Conservation (phyloP, 2,329 filamentous ascomycete genomes). For the Talaromyces sp. region DNA sequence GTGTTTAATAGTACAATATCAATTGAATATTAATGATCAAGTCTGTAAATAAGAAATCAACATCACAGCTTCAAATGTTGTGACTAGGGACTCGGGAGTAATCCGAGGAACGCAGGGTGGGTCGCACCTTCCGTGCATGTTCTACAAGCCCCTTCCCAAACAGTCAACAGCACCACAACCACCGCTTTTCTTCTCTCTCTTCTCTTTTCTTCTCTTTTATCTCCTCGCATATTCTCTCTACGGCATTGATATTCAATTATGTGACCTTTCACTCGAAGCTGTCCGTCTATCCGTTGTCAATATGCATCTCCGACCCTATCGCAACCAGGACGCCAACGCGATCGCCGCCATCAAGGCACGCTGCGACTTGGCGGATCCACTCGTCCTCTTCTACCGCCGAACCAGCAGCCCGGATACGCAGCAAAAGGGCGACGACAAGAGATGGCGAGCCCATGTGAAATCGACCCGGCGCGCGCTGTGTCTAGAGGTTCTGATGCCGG, state of each 20-base stretch:
- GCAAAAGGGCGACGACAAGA: background rate
- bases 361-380: slow-evolving; percentile 11
- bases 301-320: slow-evolving; percentile 10
- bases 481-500: background rate
- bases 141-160: background rate
- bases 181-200: slow-evolving; percentile 13
- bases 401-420: background rate
- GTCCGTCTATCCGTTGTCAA: background rate
- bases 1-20: background rate
- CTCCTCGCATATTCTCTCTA: background rate
- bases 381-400: slow-evolving; percentile 8
- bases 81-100: background rate
- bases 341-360: slow-evolving; percentile 9
- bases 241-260: background rate
- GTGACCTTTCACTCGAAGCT: background rate
- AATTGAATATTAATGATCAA: background rate
- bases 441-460: slow-evolving; percentile 7
- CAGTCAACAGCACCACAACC: background rate
- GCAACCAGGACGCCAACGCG: slow-evolving; percentile 1
- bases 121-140: background rate
- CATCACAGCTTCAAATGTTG: background rate
- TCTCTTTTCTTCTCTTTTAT: too few species aligned
- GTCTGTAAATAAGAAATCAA: background rate
- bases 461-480: slow-evolving; percentile 2
- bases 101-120: background rate